Evolutionary conservation across 2,329 filamentous ascomycete genomes (phyloP), one percentile per base, ranked within the genome.

Genomic region (Monosporascus sp.): DNA sequence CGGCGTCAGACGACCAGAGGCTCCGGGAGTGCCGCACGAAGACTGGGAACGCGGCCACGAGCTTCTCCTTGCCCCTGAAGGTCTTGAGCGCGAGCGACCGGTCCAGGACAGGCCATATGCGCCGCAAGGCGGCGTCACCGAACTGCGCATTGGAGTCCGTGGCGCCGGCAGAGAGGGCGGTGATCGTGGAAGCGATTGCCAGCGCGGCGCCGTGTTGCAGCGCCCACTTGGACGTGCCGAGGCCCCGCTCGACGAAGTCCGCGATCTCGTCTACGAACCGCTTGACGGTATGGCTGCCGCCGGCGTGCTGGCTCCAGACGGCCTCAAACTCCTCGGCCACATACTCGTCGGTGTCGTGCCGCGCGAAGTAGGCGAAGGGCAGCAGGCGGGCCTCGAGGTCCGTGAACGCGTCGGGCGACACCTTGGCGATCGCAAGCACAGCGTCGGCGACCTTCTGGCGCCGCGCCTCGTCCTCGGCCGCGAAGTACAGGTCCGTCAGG

Each of bases 291-390:
- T 92, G 84, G 34, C 81, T 84, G 45, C 90, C 92, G 48, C 92
- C 93, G 0, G 95, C 92, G 64, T 96, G 92, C 61, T 96, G 89
- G 48, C 83, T 81, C 94, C 94, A 99, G 0, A 91, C 90, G 52
- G 91, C 88, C 38, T 83, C 78, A 65, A 95, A 96, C n/a, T 85
- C 81, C 58, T 90, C 86, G 52, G 82, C 80, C 3, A 93, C 89
- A 59, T 90, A 86, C 49, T 88, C 85, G 62, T 96, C 86, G 1
- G 82, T 83, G 65, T 99, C 94, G 63, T 96, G 88, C 63, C 90
- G 89, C 2, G 84, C 90, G 27, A 97, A 78, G 66, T 95, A 99
- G 2, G 92, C 81, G 61, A 97, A 93, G 0, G 94, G 94, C 3
- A 99, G 73, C 3, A 96, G 80, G 5, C 83, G 79, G 0, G 85